Percentiles rank a stretch among this genome's conserved stretches.
phyloP scores from a whole-genome alignment of 1,139 yeast genomes.

The Kazachstania sp. region DNA sequence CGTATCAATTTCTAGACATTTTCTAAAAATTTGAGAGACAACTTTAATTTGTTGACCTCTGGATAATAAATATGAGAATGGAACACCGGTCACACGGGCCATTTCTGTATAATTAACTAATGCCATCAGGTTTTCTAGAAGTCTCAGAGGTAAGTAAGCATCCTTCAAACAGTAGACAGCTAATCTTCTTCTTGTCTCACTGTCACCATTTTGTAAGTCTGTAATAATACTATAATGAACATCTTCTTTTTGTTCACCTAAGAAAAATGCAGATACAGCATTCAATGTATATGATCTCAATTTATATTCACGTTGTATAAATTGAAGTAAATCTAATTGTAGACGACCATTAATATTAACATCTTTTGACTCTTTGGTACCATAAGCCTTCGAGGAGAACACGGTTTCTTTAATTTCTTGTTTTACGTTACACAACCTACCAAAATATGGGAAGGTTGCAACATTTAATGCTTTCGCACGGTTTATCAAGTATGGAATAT shows the following conservation, averaged over 20 bases:
- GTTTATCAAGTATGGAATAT: slow-evolving; percentile 84
- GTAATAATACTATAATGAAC: slow-evolving; percentile 96
- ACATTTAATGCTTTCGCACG: slow-evolving; percentile 72
- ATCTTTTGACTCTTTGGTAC: slow-evolving; percentile 87
- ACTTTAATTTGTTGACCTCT: slow-evolving; percentile 98
- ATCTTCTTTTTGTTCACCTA: slow-evolving; percentile 95
- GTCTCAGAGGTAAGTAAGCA: slow-evolving; percentile 81
- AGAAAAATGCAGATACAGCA: slow-evolving; percentile 88
- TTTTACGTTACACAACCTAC: slow-evolving; percentile 56
- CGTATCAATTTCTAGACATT: slow-evolving; percentile 75
- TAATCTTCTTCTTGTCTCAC: slow-evolving; percentile 85
- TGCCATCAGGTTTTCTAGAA: slow-evolving; percentile 90
- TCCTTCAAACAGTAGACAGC: slow-evolving; percentile 97
- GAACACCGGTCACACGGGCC: slow-evolving; percentile 99
- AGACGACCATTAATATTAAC: slow-evolving; percentile 92
- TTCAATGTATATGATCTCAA: slow-evolving; percentile 89
- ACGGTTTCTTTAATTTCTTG: slow-evolving; percentile 77
- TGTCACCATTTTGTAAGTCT: slow-evolving; percentile 83
- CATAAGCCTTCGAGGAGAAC: slow-evolving; percentile 92
- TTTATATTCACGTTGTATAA: slow-evolving; percentile 89
- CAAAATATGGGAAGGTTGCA: slow-evolving; percentile 72
- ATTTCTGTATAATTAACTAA: slow-evolving; percentile 94
- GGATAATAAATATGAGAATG: slow-evolving; percentile 77
- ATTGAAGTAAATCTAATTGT: slow-evolving; percentile 89
- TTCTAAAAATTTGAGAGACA: slow-evolving; percentile 86